Conservation (phyloP, 2,329 filamentous ascomycete genomes). For the Colletotrichum sp. region DNA sequence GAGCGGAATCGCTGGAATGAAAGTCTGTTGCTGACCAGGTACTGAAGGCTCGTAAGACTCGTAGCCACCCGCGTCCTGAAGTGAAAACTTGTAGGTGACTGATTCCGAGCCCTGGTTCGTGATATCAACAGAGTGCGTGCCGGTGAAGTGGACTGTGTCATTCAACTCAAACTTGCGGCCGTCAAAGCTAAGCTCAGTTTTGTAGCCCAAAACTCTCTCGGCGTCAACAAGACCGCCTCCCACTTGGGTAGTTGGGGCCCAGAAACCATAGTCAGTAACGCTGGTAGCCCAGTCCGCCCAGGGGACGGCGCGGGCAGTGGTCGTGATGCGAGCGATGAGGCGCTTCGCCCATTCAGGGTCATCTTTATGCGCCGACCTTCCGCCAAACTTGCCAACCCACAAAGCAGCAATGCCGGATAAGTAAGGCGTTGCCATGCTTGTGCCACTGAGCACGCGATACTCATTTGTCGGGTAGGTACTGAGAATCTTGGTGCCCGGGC, state of each 20-base stretch:
- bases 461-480: not conserved
- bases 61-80: constrained; percentile 34
- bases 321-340: not conserved
- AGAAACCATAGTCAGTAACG: not conserved
- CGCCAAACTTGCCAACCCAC: constrained; percentile 27
- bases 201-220: constrained; percentile 45
- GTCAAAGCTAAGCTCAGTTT: constrained; percentile 40
- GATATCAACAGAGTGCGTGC: constrained; percentile 39
- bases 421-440: not conserved
- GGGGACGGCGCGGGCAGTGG: not conserved
- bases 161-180: constrained; percentile 46
- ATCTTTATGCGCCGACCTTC: constrained; percentile 34
- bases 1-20: not conserved
- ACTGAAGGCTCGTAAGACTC: not conserved
- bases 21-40: not conserved
- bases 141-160: constrained; percentile 49
- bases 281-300: constrained; percentile 1
- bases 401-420: not conserved
- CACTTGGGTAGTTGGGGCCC: constrained; percentile 32
- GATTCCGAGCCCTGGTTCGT: constrained; percentile 45
- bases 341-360: not conserved
- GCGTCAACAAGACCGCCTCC: constrained; percentile 53
- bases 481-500: not conserved
- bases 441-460: not conserved
- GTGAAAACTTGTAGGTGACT: constrained; percentile 43